A percentile compares a stretch with the other conserved stretches of the same genome.
phyloP scores from a whole-genome alignment of 495 filamentous ascomycete species.

The Chaetomium cochliodes region DNA sequence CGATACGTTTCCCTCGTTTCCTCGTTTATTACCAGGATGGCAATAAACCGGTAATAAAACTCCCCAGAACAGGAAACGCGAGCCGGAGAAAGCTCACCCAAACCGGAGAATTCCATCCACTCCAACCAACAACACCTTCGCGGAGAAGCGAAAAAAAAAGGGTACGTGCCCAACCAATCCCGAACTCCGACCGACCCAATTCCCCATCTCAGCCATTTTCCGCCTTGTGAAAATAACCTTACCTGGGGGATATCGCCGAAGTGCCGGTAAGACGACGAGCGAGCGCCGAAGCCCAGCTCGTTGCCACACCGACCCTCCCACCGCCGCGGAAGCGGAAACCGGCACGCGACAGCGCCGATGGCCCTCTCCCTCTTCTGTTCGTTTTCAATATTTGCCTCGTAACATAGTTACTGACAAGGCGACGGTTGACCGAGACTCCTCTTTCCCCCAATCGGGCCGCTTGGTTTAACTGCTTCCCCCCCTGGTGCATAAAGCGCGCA shows the following conservation, averaged over 20 bases:
- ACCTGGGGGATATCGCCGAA: neutral
- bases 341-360: slow-evolving; percentile 4
- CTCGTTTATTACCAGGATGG: neutral
- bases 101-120: neutral
- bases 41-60: neutral
- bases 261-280: slow-evolving; percentile 1
- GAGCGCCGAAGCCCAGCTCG: neutral
- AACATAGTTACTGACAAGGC: no score
- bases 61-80: neutral
- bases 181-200: neutral
- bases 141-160: neutral
- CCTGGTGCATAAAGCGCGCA: slow-evolving; percentile 9
- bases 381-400: neutral
- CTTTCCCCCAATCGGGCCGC: slow-evolving; percentile 10
- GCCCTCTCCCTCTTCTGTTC: neutral
- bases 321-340: slow-evolving; percentile 1
- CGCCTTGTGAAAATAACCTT: neutral
- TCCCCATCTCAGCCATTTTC: neutral
- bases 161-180: slow-evolving; percentile 5
- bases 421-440: neutral
- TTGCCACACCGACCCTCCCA: no score
- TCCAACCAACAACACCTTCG: neutral
- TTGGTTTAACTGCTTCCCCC: neutral
- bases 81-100: neutral
- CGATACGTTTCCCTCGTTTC: no score